Conservation (phyloP, 176 grass and related monocot species). For the Chloris gayana region DNA sequence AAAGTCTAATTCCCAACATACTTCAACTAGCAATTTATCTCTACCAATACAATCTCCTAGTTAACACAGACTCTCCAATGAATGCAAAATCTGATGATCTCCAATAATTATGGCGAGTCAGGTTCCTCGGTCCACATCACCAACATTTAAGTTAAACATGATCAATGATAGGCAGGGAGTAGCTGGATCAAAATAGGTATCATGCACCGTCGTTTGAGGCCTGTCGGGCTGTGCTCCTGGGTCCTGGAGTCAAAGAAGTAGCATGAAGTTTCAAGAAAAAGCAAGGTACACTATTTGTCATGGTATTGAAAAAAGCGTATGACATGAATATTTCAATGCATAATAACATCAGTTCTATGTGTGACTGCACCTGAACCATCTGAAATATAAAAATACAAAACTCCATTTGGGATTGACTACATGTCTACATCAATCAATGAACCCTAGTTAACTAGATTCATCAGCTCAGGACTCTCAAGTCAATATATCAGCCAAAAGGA, state of each 20-base stretch:
- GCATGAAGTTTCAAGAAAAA: background rate
- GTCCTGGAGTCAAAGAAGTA: constrained; percentile 26
- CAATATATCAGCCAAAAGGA: background rate
- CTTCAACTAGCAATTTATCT: background rate
- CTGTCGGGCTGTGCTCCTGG: background rate
- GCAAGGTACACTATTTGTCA: background rate
- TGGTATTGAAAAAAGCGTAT: background rate
- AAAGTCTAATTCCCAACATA: constrained; percentile 12
- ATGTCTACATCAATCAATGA: background rate
- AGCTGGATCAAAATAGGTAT: constrained; percentile 10
- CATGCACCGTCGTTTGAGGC: background rate
- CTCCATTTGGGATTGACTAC: background rate
- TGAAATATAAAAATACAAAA: constrained; percentile 18
- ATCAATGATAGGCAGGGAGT: background rate
- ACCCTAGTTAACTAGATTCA: constrained; percentile 6
- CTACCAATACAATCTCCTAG: background rate
- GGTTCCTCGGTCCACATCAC: constrained; percentile 3
- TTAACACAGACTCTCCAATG: background rate
- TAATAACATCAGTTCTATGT: background rate
- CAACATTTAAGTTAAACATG: background rate
- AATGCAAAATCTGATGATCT: background rate
- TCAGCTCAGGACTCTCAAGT: background rate
- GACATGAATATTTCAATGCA: background rate
- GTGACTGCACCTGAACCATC: constrained; percentile 2
- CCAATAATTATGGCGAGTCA: background rate